Base-by-base conservation (phyloP, 306 rosid species). In the Crataegus laevigata region DNA sequence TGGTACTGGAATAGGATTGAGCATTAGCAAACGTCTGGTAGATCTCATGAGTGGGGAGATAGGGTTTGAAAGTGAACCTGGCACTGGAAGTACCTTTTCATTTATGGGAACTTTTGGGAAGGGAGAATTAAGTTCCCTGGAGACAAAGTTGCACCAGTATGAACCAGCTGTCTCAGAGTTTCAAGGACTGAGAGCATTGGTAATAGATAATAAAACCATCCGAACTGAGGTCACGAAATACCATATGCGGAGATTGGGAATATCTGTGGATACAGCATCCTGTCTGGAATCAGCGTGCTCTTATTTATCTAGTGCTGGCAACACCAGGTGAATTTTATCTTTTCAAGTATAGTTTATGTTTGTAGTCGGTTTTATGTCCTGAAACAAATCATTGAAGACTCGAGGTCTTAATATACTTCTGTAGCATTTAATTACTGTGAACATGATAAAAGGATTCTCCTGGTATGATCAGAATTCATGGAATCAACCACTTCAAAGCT, bases 21-120 rank as follows among this genome's bases (percentile, higher is more conserved):
- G 99, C 82, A 92, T 96, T 76, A 88, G 99, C 76, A 84, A 89
- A 81, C 77, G 98, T 81, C 80, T 96, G 71, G 97, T 96, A 34
- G 92, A 90, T 76, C 99, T 96, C 76, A 92, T 92, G 99, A 79
- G 87, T 81, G 99, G 99, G 76, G 98, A 96, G 87, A 96, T 96
- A 63, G 96, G 96, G 28, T 92, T 96, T 88, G 98, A 77, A 72
- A 96, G 99, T 61, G 86, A 89, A 79, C 96, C 89, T 79, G 88
- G 89, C 58, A 78, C 68, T 54, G 99, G 99, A 52, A 92, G 97
- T 84, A 92, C 97, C 18, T 96, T 96, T 81, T 85, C 99, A 69
- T 96, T 96, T 71, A 88, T 86, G 0, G 98, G 89, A 76, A 82
- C 84, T 78, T 88, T 92, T 74, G 82, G 91, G 72, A 88, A 81